Percentiles rank a stretch among this genome's conserved stretches.
These are phyloP conservation scores for Lichtheimia hyalospora DNA, from an alignment of 371 early-diverging fungal genomes.

Conservation along the genomic window DNA sequence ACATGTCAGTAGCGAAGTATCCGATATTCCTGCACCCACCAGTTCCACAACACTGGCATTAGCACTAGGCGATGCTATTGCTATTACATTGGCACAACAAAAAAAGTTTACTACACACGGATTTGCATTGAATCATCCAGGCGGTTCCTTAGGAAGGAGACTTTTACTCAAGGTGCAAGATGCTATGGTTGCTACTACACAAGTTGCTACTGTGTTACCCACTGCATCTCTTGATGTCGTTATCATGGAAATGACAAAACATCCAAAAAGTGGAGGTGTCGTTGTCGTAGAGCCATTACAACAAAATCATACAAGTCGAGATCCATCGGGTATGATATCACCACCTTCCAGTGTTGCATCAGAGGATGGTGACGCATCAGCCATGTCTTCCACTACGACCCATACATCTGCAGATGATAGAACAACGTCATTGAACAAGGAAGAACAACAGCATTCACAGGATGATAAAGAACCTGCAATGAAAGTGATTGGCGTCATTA, in stretches of 20 bases:
- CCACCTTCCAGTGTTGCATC: conserved; percentile 16
- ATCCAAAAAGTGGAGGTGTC: conserved; percentile 42
- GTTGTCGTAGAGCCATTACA: conserved; percentile 23
- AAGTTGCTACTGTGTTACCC: conserved; percentile 29
- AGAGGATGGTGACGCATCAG: conserved; percentile 1
- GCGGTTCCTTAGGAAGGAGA: conserved; percentile 55
- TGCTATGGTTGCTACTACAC: conserved; percentile 19
- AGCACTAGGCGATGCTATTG: conserved; percentile 64
- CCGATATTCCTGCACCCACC: conserved; percentile 61
- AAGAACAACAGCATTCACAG: not conserved
- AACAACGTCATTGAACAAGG: conserved; percentile 7
- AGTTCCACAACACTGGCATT: conserved; percentile 59
- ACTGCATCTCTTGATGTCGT: conserved; percentile 37
- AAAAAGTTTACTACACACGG: conserved; percentile 47
- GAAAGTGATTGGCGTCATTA: conserved; percentile 40
- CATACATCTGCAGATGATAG: not conserved
- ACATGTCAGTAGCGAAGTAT: conserved; percentile 47
- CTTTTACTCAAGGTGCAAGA: conserved; percentile 43
- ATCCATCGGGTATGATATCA: not conserved
- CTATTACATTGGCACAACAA: conserved; percentile 53
- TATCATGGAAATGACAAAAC: conserved; percentile 46
- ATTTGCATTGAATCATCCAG: conserved; percentile 68
- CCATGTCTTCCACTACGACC: no score
- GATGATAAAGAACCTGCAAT: not conserved
- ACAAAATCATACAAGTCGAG: not conserved